phyloP scores from a whole-genome alignment of 352 stramenopile species.

The Hyaloperonospora brassicae region DNA sequence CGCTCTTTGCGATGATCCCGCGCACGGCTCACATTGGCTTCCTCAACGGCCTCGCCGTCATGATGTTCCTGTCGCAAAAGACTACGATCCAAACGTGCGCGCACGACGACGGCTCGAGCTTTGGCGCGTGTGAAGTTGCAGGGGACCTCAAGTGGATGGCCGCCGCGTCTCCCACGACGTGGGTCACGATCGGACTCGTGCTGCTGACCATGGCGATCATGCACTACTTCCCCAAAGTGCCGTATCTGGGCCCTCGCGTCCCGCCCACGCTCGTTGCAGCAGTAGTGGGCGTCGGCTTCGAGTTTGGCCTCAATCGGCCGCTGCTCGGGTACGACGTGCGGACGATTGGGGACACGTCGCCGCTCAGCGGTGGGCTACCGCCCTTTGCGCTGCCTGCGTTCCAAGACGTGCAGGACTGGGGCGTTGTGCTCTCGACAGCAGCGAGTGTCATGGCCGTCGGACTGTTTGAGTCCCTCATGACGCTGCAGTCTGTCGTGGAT shows the following conservation, averaged over 20 bases:
- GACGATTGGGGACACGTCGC: slow-evolving; percentile 68
- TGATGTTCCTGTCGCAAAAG: slow-evolving; percentile 93
- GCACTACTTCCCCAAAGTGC: slow-evolving; percentile 65
- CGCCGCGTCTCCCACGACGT: slow-evolving; percentile 38
- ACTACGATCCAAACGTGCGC: slow-evolving; percentile 84
- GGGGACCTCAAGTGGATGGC: slow-evolving; percentile 74
- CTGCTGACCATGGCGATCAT: slow-evolving; percentile 82
- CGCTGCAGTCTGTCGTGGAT: slow-evolving; percentile 89
- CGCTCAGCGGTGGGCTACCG: slow-evolving; percentile 41
- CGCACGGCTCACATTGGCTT: slow-evolving; percentile 94
- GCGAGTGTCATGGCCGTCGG: slow-evolving; percentile 87
- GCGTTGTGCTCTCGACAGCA: slow-evolving; percentile 77
- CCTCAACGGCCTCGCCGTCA: slow-evolving; percentile 91
- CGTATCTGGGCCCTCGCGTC: slow-evolving; percentile 52
- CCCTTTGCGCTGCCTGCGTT: slow-evolving; percentile 48
- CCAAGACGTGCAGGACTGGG: slow-evolving; percentile 43
- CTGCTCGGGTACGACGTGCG: slow-evolving; percentile 68
- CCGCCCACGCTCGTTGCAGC: slow-evolving; percentile 77
- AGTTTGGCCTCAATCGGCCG: slow-evolving; percentile 81
- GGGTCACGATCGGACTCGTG: slow-evolving; percentile 64
- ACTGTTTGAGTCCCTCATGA: slow-evolving; percentile 92
- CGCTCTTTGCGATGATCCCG: slow-evolving; percentile 89
- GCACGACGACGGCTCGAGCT: slow-evolving; percentile 33
- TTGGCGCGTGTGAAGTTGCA: slow-evolving; percentile 68
- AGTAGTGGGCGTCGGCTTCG: slow-evolving; percentile 68